Base-by-base conservation (phyloP, 495 filamentous ascomycete species). In the Amniculicola lignicola region DNA sequence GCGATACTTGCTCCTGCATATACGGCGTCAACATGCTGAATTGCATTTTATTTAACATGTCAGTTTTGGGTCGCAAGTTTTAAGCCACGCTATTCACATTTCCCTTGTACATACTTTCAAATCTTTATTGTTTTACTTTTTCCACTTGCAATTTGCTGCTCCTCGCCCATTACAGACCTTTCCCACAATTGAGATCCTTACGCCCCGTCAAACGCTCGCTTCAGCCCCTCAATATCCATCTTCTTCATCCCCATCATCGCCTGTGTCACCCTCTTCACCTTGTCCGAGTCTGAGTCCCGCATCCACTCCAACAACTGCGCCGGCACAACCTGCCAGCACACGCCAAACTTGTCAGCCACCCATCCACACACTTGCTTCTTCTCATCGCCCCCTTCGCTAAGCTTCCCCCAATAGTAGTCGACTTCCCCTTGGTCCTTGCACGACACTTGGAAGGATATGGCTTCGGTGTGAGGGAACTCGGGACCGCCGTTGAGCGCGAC, bases 311-410 rank as follows among this genome's bases (percentile, higher is more conserved):
- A 57, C 31, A 74, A 25, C 40, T 19, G 47, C 24, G 42, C 65
- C 6, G 72, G 70, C 11, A 70, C 42, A 16, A 75, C 63, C 69
- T 75, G 72, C 72, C 72, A 75, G 14, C 54, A 57, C 10, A 75
- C 27, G 1, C 71, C 71, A 51, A 64, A 75, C 60, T 65, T 65
- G 12, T 21, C 24, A n/a, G 18, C 44, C 11, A 48, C 23, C 19
- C 41, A 19, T 12, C 11, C 22, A 27, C 24, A 48, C 24, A 6
- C 24, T 24, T 66, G 46, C 46, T 59, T 53, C 38, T 58, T 63
- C 48, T 49, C 46, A 44, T 68, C 66, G 10, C 67, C 67, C 16
- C 67, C 72, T 6, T 67, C 69, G 5, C 47, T 35, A 7, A 75
- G 61, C 58, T 65, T 67, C 0, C 59, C 65, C 69, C 69, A 75